Conservation (phyloP, 139 green algal species). For the Spirogloea muscicola region DNA sequence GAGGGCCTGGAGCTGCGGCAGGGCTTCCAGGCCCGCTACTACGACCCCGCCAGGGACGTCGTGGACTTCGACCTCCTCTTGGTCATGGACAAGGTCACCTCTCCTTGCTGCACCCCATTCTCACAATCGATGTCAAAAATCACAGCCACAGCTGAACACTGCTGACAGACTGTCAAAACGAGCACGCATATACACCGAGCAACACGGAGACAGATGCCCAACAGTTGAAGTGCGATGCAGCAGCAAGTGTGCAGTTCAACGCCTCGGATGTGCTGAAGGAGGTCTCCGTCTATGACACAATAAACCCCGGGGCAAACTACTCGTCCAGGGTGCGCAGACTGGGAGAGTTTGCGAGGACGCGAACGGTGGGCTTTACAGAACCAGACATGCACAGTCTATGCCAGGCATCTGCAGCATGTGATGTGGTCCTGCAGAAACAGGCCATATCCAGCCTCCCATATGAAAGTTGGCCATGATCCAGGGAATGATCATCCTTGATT, state of each 20-base stretch:
- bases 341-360: conserved; percentile 59
- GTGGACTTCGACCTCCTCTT: conserved; percentile 69
- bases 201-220: too few species aligned
- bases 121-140: too few species aligned
- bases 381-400: too few species aligned
- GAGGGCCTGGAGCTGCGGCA: conserved; percentile 45
- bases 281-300: conserved; percentile 74
- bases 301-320: conserved; percentile 58
- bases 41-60: conserved; percentile 64
- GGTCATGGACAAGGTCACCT: conserved; percentile 69
- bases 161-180: too few species aligned
- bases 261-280: conserved; percentile 77
- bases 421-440: too few species aligned
- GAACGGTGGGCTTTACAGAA: conserved; percentile 53
- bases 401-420: too few species aligned
- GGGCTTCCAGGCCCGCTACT: conserved; percentile 42
- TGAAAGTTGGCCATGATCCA: too few species aligned
- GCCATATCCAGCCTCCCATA: too few species aligned
- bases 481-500: too few species aligned
- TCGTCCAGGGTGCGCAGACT: conserved; percentile 63
- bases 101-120: not conserved
- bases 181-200: too few species aligned
- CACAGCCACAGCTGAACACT: too few species aligned
- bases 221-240: too few species aligned
- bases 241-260: conserved; percentile 67